Conservation (phyloP, 495 filamentous ascomycete genomes). For the Neurospora sp. region DNA sequence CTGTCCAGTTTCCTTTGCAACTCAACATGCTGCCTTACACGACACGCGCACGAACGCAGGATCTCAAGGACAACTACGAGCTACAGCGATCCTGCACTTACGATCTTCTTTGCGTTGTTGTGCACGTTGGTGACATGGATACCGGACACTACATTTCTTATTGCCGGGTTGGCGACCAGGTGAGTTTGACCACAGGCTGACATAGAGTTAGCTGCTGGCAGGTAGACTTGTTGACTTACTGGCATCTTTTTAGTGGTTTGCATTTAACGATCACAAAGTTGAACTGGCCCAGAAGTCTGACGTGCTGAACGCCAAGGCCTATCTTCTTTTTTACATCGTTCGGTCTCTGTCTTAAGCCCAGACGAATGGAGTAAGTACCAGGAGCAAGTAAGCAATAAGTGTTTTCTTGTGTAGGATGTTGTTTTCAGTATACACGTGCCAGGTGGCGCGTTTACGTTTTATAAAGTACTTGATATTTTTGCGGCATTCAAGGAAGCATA, state of each 20-base stretch:
- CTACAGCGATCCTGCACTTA: conserved; percentile 54
- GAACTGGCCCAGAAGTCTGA: conserved; percentile 67
- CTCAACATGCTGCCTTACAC: conserved; percentile 86
- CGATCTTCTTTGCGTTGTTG: conserved; percentile 74
- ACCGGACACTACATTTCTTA: conserved; percentile 86
- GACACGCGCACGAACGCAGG: conserved; percentile 39
- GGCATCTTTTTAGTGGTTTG: conserved; percentile 56
- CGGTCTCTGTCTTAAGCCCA: conserved; percentile 37
- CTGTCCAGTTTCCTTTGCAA: conserved; percentile 72
- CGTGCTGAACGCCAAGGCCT: conserved; percentile 72
- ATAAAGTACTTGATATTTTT: not conserved
- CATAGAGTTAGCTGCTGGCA: not conserved
- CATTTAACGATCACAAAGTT: conserved; percentile 87
- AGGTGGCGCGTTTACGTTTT: not conserved
- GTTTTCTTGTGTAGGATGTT: not conserved
- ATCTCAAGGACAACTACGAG: conserved; percentile 35
- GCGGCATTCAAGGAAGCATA: not conserved
- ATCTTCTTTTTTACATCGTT: conserved; percentile 79
- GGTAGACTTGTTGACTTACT: not conserved
- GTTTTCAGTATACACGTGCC: not conserved
- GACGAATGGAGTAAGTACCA: not conserved
- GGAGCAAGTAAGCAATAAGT: not conserved
- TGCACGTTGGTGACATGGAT: conserved; percentile 80
- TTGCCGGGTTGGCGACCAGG: conserved; percentile 65
- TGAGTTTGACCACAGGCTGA: conserved; percentile 25